phyloP scores from a whole-genome alignment of 164 flowering plant species.

The Brasenia schreberi region DNA sequence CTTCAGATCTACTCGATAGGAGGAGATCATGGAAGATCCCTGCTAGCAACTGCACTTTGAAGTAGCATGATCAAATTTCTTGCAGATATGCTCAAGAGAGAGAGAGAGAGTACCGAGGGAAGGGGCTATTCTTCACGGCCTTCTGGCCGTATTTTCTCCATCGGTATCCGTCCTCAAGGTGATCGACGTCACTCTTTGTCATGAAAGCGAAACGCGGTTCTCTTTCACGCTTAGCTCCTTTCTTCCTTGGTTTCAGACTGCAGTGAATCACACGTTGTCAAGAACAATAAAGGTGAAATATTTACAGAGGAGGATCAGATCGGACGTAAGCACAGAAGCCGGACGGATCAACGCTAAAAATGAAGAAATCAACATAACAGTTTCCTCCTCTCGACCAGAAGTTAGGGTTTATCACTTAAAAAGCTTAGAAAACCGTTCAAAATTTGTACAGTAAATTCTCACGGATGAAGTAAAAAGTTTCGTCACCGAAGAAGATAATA shows the following conservation, averaged over 20 bases:
- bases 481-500: too few relatives aligned
- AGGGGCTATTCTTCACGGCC: constrained; percentile 92
- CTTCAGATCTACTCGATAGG: too few relatives aligned
- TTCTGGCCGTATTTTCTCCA: constrained; percentile 97
- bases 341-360: not conserved
- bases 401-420: not conserved
- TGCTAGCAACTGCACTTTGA: too few relatives aligned
- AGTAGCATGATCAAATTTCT: too few relatives aligned
- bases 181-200: constrained; percentile 86
- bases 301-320: too few relatives aligned
- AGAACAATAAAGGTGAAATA: too few relatives aligned
- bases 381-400: not conserved
- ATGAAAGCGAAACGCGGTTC: constrained; percentile 88
- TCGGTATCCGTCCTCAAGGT: constrained; percentile 80
- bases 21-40: too few relatives aligned
- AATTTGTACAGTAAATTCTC: too few relatives aligned
- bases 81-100: not conserved
- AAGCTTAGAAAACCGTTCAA: not conserved
- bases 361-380: not conserved
- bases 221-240: constrained; percentile 57
- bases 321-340: not conserved
- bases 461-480: too few relatives aligned
- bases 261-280: not conserved
- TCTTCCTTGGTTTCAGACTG: constrained; percentile 66
- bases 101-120: constrained; percentile 42